Evolutionary conservation across 345 rosid genomes (phyloP).

Genomic region (Salix exigua): DNA sequence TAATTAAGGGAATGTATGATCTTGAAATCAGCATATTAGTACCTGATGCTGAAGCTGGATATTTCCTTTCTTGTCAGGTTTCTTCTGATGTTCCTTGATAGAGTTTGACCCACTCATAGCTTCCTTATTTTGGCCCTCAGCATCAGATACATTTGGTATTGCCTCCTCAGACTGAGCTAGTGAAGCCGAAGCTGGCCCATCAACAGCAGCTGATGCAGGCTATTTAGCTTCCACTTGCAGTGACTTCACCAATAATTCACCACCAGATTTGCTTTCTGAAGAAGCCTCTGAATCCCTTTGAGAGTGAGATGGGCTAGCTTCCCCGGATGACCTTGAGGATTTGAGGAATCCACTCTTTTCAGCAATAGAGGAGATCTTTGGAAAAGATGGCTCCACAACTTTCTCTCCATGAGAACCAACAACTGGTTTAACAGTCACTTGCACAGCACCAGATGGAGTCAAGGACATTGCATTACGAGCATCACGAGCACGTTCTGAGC

Average conservation of each 20-base stretch:
- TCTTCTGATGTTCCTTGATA: constrained; percentile 49
- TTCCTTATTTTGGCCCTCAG: constrained; percentile 39
- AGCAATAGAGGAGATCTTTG: constrained; percentile 27
- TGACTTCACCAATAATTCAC: constrained; percentile 32
- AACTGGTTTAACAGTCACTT: constrained; percentile 51
- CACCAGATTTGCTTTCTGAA: constrained; percentile 33
- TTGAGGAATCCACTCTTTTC: constrained; percentile 46
- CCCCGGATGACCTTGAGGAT: constrained; percentile 34
- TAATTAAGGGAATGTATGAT: neutral
- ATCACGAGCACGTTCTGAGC: constrained; percentile 40
- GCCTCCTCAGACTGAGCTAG: constrained; percentile 34
- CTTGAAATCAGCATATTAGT: neutral
- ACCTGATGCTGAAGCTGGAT: constrained; percentile 47
- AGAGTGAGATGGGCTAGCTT: constrained; percentile 26
- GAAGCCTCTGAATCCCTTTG: constrained; percentile 35
- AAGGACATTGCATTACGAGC: constrained; percentile 33
- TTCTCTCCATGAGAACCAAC: constrained; percentile 41
- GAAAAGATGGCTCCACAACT: constrained; percentile 23
- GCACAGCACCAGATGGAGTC: constrained; percentile 36
- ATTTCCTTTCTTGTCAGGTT: constrained; percentile 37
- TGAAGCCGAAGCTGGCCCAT: constrained; percentile 11
- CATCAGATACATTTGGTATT: constrained; percentile 7
- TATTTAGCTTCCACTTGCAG: constrained; percentile 28
- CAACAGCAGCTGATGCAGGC: constrained; percentile 21
- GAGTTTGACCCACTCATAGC: constrained; percentile 47